Percentiles rank a stretch among this genome's conserved stretches.
These are phyloP conservation scores for Gloeostereum incarnatum DNA, from an alignment of 768 basidiomycete species.

Conservation along the genomic window DNA sequence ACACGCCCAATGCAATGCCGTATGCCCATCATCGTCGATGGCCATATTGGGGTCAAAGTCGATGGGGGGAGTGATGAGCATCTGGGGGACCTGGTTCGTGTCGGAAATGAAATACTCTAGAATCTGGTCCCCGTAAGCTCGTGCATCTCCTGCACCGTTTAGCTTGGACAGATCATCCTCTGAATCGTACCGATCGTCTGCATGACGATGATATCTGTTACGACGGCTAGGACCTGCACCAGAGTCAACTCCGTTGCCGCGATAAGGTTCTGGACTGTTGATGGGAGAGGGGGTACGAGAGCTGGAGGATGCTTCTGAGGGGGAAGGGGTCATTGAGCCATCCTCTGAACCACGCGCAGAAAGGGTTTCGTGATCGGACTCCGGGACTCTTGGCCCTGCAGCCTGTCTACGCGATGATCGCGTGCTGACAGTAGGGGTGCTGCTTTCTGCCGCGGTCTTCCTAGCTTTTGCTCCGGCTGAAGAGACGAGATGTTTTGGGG, in stretches of 20 bases:
- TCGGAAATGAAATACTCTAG: constrained; percentile 99
- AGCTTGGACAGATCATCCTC: constrained; percentile 31
- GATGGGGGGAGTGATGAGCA: constrained; percentile 79
- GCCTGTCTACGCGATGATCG: constrained; percentile 52
- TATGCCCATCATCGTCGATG: constrained; percentile 98
- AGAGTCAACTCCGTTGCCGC: constrained; percentile 29
- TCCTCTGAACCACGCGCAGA: constrained; percentile 78
- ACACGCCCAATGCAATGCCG: constrained; percentile 95
- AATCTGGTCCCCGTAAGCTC: constrained; percentile 90
- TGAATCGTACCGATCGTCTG: constrained; percentile 35
- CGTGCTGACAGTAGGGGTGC: constrained; percentile 40
- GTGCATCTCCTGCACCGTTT: constrained; percentile 43
- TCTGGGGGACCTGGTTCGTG: constrained; percentile 79
- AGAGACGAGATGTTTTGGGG: constrained; percentile 91
- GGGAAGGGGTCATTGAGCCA: constrained; percentile 84
- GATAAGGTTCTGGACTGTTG: constrained; percentile 40
- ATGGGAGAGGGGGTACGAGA: constrained; percentile 95
- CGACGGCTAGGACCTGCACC: constrained; percentile 25
- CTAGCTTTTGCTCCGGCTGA: no score
- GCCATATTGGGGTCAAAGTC: constrained; percentile 95
- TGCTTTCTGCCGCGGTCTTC: constrained; percentile 21
- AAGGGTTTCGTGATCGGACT: constrained; percentile 52
- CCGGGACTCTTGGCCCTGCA: constrained; percentile 35
- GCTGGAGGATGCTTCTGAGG: constrained; percentile 76
- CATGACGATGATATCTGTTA: constrained; percentile 37